A percentile compares a stretch with the other conserved stretches of the same genome.
Evolutionary conservation across 192 early-diverging fungal species (phyloP).

Genomic region (Backusella tarrabulga): DNA sequence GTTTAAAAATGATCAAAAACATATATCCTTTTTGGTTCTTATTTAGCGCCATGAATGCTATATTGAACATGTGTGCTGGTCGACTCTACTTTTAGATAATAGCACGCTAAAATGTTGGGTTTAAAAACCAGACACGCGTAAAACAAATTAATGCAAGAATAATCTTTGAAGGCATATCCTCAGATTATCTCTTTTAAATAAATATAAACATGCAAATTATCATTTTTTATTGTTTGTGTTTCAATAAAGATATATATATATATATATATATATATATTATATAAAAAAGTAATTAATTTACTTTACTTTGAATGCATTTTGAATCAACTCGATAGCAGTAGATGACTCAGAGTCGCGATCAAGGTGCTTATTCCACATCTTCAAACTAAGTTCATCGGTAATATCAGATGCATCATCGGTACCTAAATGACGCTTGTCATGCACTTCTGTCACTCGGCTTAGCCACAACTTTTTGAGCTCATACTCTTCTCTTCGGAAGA

Average conservation of each 20-base stretch:
- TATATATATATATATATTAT: neutral
- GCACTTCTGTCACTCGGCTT: constrained; percentile 12
- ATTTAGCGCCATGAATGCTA: no score
- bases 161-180: neutral
- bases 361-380: constrained; percentile 1
- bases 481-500: constrained; percentile 37
- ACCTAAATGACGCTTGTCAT: neutral
- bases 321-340: neutral
- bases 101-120: neutral
- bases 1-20: no score
- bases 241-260: neutral
- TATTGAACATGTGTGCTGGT: no score
- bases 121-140: neutral
- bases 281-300: neutral
- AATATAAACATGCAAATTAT: neutral
- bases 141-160: neutral
- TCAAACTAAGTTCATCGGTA: neutral
- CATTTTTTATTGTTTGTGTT: neutral
- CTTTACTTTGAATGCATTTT: constrained; percentile 7
- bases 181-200: neutral
- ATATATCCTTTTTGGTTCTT: no score
- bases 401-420: neutral
- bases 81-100: neutral
- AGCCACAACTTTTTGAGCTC: constrained; percentile 36
- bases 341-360: neutral